phyloP scores from a whole-genome alignment of 2,329 filamentous ascomycete species.

The Monilinia fructicola region DNA sequence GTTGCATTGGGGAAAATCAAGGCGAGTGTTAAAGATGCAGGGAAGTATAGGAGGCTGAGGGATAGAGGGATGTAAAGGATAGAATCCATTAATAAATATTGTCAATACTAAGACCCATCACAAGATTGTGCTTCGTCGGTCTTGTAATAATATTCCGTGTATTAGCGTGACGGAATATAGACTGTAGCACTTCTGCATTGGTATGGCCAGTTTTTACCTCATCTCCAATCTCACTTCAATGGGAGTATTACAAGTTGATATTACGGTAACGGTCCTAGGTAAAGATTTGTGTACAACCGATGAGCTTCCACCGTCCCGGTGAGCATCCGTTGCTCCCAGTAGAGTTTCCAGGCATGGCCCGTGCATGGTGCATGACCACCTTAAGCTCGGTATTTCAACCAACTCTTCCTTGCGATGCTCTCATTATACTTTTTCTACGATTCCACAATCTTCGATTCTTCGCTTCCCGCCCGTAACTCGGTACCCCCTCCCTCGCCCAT shows the following conservation, averaged over 20 bases:
- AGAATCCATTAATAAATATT: not conserved
- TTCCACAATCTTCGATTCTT: too few relatives aligned
- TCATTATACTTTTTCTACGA: too few relatives aligned
- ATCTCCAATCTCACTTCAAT: not conserved
- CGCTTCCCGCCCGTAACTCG: too few relatives aligned
- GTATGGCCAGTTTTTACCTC: not conserved
- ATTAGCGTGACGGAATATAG: not conserved
- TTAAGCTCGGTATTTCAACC: not conserved
- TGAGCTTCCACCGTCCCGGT: too few relatives aligned
- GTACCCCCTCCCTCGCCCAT: too few relatives aligned
- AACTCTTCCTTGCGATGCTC: too few relatives aligned
- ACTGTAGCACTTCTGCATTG: not conserved
- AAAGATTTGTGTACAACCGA: too few relatives aligned
- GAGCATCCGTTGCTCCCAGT: not conserved
- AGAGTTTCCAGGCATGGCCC: not conserved
- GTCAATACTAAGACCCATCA: not conserved
- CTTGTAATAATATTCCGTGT: not conserved
- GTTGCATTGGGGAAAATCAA: slow-evolving; percentile 39
- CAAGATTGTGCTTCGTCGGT: not conserved
- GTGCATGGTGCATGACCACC: not conserved
- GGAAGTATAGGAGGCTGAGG: slow-evolving; percentile 41
- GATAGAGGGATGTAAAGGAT: slow-evolving; percentile 40
- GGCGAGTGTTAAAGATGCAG: slow-evolving; percentile 42
- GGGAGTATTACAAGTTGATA: not conserved
- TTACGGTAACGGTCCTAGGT: not conserved